Evolutionary conservation across 805 yeast species (phyloP).

Genomic region (Tetrapisispora fleetii): DNA sequence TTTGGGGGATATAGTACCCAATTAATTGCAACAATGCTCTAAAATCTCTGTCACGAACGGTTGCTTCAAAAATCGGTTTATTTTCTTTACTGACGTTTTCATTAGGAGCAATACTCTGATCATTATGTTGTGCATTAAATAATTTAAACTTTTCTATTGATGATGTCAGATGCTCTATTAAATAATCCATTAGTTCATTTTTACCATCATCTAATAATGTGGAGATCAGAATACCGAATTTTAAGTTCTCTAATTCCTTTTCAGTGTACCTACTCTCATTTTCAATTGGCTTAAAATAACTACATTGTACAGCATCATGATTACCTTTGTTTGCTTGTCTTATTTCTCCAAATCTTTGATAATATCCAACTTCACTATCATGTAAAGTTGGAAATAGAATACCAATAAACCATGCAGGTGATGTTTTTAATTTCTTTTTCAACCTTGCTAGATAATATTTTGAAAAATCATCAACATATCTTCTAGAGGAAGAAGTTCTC

Average conservation of each 20-base stretch:
- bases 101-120: constrained; percentile 8
- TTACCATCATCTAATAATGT: constrained; percentile 27
- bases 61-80: background rate
- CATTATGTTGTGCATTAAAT: constrained; percentile 8
- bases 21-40: constrained; percentile 18
- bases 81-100: constrained; percentile 8
- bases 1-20: constrained; percentile 18
- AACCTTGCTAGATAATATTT: constrained; percentile 54
- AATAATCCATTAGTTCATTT: constrained; percentile 12
- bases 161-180: constrained; percentile 14
- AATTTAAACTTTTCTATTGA: constrained; percentile 11
- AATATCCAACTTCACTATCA: constrained; percentile 39
- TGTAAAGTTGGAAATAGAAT: constrained; percentile 52
- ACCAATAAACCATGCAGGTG: constrained; percentile 52
- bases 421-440: constrained; percentile 36
- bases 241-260: constrained; percentile 16
- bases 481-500: constrained; percentile 36
- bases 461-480: constrained; percentile 56
- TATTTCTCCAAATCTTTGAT: constrained; percentile 32
- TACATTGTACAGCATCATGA: constrained; percentile 15
- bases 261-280: constrained; percentile 18
- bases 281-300: constrained; percentile 16
- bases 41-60: constrained; percentile 19
- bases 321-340: constrained; percentile 13
- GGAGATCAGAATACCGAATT: constrained; percentile 26